phyloP scores from a whole-genome alignment of 2,329 filamentous ascomycete species.

The Tolypocladium ovalisporum region DNA sequence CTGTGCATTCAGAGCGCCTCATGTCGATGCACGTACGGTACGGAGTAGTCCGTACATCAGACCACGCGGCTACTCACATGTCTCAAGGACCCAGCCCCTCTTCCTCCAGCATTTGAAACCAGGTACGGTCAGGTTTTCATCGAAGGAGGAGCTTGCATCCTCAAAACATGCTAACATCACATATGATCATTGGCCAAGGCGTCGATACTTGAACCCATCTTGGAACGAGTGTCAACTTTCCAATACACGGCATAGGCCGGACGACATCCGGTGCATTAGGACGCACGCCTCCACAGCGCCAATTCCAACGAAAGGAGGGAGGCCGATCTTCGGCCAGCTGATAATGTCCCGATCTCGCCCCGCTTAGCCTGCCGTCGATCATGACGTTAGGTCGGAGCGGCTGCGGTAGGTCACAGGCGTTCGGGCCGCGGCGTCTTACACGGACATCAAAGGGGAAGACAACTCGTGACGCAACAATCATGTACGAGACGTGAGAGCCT shows the following conservation, averaged over 20 bases:
- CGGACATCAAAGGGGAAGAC: neutral
- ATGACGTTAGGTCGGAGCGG: neutral
- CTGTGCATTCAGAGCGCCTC: neutral
- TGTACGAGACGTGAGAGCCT: neutral
- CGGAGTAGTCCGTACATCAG: neutral
- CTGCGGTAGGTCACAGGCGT: neutral
- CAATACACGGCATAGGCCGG: too few relatives aligned
- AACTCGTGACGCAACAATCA: neutral
- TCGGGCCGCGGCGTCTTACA: neutral
- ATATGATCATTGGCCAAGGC: neutral
- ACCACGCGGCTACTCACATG: neutral
- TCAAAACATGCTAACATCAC: neutral
- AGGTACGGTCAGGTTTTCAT: neutral
- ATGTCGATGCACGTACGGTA: neutral
- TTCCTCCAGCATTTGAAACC: neutral
- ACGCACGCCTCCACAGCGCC: too few relatives aligned
- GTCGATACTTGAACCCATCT: neutral
- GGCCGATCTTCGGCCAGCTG: neutral
- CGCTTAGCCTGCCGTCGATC: neutral
- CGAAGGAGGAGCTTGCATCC: neutral
- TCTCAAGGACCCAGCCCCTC: neutral
- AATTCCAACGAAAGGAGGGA: neutral
- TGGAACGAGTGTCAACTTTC: neutral
- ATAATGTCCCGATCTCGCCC: neutral
- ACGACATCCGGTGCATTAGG: too few relatives aligned